Evolutionary conservation across 495 filamentous ascomycete species (phyloP).

Genomic region (Tuber brumale): DNA sequence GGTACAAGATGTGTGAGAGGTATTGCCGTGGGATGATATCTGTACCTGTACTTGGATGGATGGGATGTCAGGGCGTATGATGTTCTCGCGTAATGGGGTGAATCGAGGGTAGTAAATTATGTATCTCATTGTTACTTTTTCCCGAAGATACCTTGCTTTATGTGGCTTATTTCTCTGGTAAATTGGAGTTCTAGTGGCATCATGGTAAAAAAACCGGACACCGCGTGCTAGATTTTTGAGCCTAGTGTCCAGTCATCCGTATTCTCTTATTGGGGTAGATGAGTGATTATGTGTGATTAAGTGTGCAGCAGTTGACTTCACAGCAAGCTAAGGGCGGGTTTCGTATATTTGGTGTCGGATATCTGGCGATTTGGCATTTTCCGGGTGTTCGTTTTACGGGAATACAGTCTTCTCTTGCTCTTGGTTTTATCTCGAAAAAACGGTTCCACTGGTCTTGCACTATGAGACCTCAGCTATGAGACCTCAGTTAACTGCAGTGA

Average conservation of each 20-base stretch:
- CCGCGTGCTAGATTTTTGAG: neutral
- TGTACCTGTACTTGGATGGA: neutral
- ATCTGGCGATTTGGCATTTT: neutral
- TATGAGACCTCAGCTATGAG: neutral
- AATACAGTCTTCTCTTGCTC: neutral
- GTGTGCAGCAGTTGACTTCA: neutral
- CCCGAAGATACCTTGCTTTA: neutral
- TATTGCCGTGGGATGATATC: neutral
- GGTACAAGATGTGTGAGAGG: neutral
- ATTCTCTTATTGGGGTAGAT: neutral
- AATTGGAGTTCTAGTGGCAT: neutral
- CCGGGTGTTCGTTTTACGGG: neutral
- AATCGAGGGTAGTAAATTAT: neutral
- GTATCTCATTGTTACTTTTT: neutral
- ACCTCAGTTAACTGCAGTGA: neutral
- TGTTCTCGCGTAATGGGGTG: neutral
- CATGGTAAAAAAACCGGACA: neutral
- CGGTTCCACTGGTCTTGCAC: neutral
- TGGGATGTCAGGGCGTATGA: neutral
- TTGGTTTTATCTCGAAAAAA: neutral
- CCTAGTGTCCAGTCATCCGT: neutral
- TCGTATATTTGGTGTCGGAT: neutral
- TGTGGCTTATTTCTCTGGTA: neutral
- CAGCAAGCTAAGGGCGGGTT: neutral
- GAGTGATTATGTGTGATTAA: neutral